Conservation (phyloP, 495 filamentous ascomycete genomes). For the Tuber magnatum region DNA sequence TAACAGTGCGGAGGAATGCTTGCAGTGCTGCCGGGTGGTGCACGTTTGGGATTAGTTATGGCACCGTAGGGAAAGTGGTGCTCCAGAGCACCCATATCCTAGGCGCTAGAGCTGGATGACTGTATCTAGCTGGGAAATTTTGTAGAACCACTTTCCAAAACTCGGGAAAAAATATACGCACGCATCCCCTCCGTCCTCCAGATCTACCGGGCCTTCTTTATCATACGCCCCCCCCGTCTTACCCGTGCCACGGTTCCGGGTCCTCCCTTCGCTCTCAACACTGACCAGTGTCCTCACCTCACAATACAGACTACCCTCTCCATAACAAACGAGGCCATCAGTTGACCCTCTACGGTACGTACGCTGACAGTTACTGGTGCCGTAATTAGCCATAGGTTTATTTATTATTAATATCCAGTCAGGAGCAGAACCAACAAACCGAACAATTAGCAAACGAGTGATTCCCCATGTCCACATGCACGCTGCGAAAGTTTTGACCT, state of each 20-base stretch:
- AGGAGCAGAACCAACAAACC: background rate
- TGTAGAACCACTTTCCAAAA: conserved; percentile 9
- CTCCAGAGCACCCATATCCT: background rate
- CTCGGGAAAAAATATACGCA: background rate
- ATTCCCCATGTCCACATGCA: background rate
- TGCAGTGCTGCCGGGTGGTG: background rate
- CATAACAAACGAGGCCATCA: no score
- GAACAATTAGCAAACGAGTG: background rate
- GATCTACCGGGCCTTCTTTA: background rate
- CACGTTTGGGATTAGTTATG: background rate
- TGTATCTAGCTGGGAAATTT: background rate
- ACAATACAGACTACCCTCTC: background rate
- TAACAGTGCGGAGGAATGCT: background rate
- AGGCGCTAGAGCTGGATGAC: background rate
- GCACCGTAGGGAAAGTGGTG: background rate
- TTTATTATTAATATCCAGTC: no score
- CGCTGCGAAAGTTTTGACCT: background rate
- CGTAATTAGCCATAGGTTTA: background rate
- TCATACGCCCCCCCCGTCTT: background rate
- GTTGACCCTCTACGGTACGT: background rate
- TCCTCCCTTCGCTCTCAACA: background rate
- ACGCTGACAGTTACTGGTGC: background rate
- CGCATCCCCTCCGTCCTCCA: background rate
- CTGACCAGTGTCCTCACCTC: background rate
- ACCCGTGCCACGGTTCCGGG: no score